Conservation (phyloP, 1,284 basidiomycete genomes). For the Trametes sp. region DNA sequence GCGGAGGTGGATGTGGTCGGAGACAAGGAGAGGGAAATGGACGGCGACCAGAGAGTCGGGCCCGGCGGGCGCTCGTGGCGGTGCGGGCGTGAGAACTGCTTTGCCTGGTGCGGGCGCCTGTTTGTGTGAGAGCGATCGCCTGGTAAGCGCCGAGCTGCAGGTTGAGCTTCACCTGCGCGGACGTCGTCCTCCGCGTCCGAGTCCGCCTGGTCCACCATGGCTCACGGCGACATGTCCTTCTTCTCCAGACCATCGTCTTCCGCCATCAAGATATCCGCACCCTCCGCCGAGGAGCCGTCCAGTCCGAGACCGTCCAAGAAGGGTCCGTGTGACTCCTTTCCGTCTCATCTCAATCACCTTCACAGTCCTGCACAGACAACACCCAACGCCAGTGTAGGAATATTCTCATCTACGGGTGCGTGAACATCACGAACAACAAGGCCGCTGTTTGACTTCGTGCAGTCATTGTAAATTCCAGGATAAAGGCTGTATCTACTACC, state of each 20-base stretch:
- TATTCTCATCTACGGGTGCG: constrained; percentile 87
- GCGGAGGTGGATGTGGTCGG: constrained; percentile 2
- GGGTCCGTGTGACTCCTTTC: constrained; percentile 43
- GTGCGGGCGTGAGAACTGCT: constrained; percentile 2
- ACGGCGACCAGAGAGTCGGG: not conserved
- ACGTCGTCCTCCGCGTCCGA: constrained; percentile 27
- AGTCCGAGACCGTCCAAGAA: constrained; percentile 49
- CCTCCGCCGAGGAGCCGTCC: constrained; percentile 47
- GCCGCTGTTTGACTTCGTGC: constrained; percentile 14
- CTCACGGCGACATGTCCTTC: constrained; percentile 46
- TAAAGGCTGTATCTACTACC: constrained; percentile 85
- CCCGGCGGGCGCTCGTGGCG: not conserved
- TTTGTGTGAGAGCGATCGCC: constrained; percentile 3
- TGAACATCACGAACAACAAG: constrained; percentile 2
- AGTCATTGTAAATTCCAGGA: constrained; percentile 88
- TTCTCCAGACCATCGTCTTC: constrained; percentile 59
- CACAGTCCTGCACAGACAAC: constrained; percentile 53
- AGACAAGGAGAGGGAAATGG: constrained; percentile 9
- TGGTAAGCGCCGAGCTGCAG: not conserved
- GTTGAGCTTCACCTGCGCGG: constrained; percentile 1
- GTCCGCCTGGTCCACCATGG: constrained; percentile 38
- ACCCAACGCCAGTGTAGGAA: constrained; percentile 86
- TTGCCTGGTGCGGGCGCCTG: constrained; percentile 8
- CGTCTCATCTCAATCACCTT: constrained; percentile 21
- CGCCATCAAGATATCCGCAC: constrained; percentile 65